phyloP scores from a whole-genome alignment of 306 rosid genomes.

The Pyrus betulifolia region DNA sequence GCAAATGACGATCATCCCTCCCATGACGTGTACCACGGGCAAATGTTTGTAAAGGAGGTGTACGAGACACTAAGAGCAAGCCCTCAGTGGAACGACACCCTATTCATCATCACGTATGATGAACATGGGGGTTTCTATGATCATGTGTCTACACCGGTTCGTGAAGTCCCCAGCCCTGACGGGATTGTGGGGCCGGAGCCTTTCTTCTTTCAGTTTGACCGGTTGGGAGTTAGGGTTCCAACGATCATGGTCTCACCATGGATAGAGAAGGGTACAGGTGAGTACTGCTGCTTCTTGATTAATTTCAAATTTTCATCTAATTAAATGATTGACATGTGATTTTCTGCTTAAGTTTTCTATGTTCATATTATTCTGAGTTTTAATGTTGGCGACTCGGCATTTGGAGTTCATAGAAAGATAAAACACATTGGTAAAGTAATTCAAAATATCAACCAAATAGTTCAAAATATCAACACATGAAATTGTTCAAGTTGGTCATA shows the following conservation, averaged over 20 bases:
- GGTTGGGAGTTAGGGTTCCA: conserved; percentile 86
- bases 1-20: conserved; percentile 94
- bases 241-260: conserved; percentile 80
- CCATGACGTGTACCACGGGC: conserved; percentile 79
- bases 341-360: not conserved
- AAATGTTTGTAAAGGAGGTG: conserved; percentile 78
- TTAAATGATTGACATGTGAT: not conserved
- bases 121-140: conserved; percentile 91
- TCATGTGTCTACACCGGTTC: conserved; percentile 68
- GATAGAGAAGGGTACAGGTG: conserved; percentile 74
- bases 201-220: conserved; percentile 49
- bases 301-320: not conserved
- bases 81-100: conserved; percentile 81
- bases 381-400: not conserved
- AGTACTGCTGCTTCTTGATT: not conserved
- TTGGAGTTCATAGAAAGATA: not conserved
- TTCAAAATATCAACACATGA: not conserved
- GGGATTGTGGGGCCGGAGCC: conserved; percentile 72
- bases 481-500: too few relatives aligned
- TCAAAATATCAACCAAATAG: not conserved
- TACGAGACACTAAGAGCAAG: conserved; percentile 75
- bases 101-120: conserved; percentile 69
- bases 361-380: not conserved
- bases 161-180: conserved; percentile 71
- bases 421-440: not conserved